phyloP scores from a whole-genome alignment of 805 yeast genomes.

The Wickerhamomyces sydowiorum region DNA sequence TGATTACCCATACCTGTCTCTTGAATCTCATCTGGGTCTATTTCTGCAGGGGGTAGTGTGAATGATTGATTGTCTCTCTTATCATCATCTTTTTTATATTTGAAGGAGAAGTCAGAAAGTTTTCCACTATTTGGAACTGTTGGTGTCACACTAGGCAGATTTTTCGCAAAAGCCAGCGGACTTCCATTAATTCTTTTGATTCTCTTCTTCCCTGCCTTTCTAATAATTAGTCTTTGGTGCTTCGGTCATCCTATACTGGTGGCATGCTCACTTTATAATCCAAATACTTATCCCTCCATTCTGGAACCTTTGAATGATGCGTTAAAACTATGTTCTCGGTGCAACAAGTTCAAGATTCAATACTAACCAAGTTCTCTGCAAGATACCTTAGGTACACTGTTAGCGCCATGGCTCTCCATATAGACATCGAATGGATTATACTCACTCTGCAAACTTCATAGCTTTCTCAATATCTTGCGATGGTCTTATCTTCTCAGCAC shows the following conservation, averaged over 20 bases:
- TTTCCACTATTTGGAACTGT: neutral
- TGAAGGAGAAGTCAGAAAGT: conserved; percentile 1
- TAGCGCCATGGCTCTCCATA: neutral
- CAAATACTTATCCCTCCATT: conserved; percentile 80
- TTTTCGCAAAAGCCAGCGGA: conserved; percentile 8
- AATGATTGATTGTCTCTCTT: neutral
- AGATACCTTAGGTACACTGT: neutral
- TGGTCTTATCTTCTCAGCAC: neutral
- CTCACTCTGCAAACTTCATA: conserved; percentile 19
- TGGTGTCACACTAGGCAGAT: conserved; percentile 1
- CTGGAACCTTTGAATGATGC: conserved; percentile 48
- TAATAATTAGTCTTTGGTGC: conserved; percentile 4
- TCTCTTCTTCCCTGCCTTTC: conserved; percentile 27
- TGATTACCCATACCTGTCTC: neutral
- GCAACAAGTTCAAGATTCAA: neutral
- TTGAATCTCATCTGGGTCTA: conserved; percentile 4
- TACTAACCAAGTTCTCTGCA: conserved; percentile 3
- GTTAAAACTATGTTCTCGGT: neutral
- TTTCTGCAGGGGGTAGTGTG: conserved; percentile 19
- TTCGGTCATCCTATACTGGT: neutral
- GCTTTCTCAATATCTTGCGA: neutral
- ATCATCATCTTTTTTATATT: neutral
- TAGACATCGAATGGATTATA: neutral
- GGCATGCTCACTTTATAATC: conserved; percentile 53
- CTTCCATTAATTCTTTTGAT: conserved; percentile 18